phyloP scores from a whole-genome alignment of 805 yeast genomes.

The Novakomyces olei region DNA sequence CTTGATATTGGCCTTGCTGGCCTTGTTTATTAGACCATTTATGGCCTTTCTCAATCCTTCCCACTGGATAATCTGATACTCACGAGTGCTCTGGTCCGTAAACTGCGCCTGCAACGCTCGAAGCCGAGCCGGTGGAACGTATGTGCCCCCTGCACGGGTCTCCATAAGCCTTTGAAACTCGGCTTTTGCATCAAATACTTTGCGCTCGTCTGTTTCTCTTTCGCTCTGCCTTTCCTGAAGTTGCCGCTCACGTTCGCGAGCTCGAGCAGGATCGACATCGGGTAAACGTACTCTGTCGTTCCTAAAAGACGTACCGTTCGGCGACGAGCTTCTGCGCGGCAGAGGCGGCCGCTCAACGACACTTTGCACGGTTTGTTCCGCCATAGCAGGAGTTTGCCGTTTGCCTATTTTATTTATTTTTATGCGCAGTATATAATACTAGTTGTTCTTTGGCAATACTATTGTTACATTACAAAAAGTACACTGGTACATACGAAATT shows the following conservation, averaged over 20 bases:
- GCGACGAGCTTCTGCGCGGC: too few relatives aligned
- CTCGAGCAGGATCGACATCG: conserved; percentile 12
- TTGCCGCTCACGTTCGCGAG: conserved; percentile 11
- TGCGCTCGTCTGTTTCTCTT: conserved; percentile 9
- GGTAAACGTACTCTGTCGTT: conserved; percentile 5
- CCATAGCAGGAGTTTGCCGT: too few relatives aligned
- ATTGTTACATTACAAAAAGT: too few relatives aligned
- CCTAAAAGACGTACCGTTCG: too few relatives aligned
- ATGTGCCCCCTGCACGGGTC: conserved; percentile 24
- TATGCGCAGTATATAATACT: too few relatives aligned
- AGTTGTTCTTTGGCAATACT: too few relatives aligned
- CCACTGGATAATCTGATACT: conserved; percentile 37
- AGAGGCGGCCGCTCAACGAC: too few relatives aligned
- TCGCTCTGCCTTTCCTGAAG: conserved; percentile 7
- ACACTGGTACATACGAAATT: too few relatives aligned
- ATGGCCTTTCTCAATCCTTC: conserved; percentile 26
- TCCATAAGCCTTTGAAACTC: conserved; percentile 20
- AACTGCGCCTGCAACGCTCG: conserved; percentile 21
- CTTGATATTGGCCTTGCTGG: conserved; percentile 26
- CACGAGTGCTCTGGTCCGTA: conserved; percentile 16
- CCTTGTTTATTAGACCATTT: conserved; percentile 26
- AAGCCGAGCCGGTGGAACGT: conserved; percentile 34
- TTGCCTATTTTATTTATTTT: too few relatives aligned
- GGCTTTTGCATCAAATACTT: conserved; percentile 13
- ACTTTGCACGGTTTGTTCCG: too few relatives aligned